Base-by-base conservation (phyloP, 2,329 filamentous ascomycete genomes). In the Setomelanomma holmii region DNA sequence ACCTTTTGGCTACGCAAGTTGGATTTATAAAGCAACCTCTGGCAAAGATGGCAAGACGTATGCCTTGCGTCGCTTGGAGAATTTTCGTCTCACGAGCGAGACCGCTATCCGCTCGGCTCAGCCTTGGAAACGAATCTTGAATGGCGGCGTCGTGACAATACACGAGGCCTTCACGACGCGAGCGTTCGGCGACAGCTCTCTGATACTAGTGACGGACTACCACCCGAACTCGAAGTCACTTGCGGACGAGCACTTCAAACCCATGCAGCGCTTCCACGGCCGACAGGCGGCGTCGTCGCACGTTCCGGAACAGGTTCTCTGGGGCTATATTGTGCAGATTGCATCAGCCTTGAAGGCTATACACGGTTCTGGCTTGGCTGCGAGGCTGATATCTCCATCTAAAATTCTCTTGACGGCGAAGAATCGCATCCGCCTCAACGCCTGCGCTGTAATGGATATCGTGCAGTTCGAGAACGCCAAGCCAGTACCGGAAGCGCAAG, bases 1-100 rank as follows among this genome's bases (percentile, higher is more conserved):
- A 11, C 85, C 89, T 14, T 97, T 97, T 75, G 91, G 92, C 22
- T 96, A 91, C 67, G 86, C 89, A 5, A 96, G 89, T 64, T 98
- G 93, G 91, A 86, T 96, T 0, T 99, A 97, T 79, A 98, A 98
- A 78, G 93, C 93, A 7, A 87, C 89, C 20, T 96, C 91, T 5
- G 88, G 85, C 73, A 95, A 95, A 71, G 93, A 93, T 64, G 95
- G 93, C 10, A 88, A 90, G 60, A 86, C 88, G n/a, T 98, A 96
- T 75, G 91, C 89, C 51, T 79, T 99, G 40, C 85, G 95, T 57
- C 84, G 95, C 56, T 83, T 99, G 19, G 92, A 97, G 81, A 89
- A 91, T 42, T 97, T 92, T 69, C 88, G 91, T 10, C 77, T 98
- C 44, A 95, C 89, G 12, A 96, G 93, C 67, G 93, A 96, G 66